Evolutionary conservation across 495 filamentous ascomycete species (phyloP).

Genomic region (Astrothelium subdiscretum): DNA sequence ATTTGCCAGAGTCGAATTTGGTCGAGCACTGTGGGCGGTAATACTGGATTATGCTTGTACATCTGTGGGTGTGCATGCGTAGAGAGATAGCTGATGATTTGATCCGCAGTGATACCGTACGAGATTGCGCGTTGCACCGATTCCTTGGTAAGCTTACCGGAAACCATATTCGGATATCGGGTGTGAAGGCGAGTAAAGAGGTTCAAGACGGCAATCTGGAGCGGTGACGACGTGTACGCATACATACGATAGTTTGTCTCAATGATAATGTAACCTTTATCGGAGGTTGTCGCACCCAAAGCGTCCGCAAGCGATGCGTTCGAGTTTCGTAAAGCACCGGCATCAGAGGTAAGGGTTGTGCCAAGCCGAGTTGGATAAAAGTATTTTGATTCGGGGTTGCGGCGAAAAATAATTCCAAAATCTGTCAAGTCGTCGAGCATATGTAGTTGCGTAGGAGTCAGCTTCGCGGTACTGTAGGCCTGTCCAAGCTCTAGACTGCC

Average conservation of each 20-base stretch:
- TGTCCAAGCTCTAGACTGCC: conserved; percentile 83
- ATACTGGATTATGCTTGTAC: conserved; percentile 54
- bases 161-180: conserved; percentile 84
- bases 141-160: conserved; percentile 74
- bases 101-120: conserved; percentile 85
- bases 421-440: conserved; percentile 80
- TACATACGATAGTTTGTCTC: conserved; percentile 99
- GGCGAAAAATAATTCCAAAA: conserved; percentile 82
- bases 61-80: conserved; percentile 90
- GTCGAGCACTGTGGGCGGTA: conserved; percentile 93
- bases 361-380: conserved; percentile 94
- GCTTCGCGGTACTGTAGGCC: conserved; percentile 68
- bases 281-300: conserved; percentile 34
- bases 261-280: conserved; percentile 78
- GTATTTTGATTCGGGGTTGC: conserved; percentile 34
- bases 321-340: conserved; percentile 48
- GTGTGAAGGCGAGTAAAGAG: conserved; percentile 76
- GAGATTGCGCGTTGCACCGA: conserved; percentile 76
- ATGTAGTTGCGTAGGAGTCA: conserved; percentile 68
- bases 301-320: conserved; percentile 18
- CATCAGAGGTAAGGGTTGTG: conserved; percentile 84
- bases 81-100: conserved; percentile 76
- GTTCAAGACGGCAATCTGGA: conserved; percentile 87
- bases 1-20: conserved; percentile 97
- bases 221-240: conserved; percentile 83